phyloP scores from a whole-genome alignment of 75 land plant genomes.

The Selaginella moellendorffii region DNA sequence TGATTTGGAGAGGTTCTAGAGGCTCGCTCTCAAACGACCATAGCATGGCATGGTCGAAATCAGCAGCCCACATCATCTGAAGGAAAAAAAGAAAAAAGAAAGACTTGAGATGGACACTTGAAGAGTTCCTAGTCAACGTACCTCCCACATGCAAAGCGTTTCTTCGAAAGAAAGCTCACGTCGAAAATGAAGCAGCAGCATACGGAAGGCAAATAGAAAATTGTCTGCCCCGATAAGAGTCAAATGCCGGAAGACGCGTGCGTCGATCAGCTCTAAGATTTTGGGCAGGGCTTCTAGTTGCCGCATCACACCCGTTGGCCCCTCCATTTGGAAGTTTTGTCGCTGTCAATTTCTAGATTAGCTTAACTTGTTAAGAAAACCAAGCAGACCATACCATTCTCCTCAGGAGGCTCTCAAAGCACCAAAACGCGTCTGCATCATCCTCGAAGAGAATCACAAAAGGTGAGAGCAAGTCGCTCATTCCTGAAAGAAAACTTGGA shows the following conservation, averaged over 20 bases:
- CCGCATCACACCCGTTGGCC: constrained; percentile 78
- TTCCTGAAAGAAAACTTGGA: constrained; percentile 34
- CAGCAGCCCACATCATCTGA: constrained; percentile 99
- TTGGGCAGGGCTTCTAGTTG: constrained; percentile 62
- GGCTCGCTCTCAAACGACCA: constrained; percentile 40
- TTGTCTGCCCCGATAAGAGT: constrained; percentile 65
- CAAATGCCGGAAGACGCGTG: constrained; percentile 50
- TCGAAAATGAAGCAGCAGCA: constrained; percentile 76
- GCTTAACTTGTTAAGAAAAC: too few relatives aligned
- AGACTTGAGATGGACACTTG: not conserved
- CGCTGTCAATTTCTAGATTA: constrained; percentile 37
- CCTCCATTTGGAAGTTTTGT: constrained; percentile 82
- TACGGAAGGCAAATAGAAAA: constrained; percentile 83
- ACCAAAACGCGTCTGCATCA: constrained; percentile 92
- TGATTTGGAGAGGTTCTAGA: constrained; percentile 45
- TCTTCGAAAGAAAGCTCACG: constrained; percentile 74
- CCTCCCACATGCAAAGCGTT: constrained; percentile 91
- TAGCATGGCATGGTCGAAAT: constrained; percentile 53
- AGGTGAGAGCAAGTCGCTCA: constrained; percentile 89
- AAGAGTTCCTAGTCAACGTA: constrained; percentile 26
- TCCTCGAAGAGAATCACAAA: constrained; percentile 75
- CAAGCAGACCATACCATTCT: constrained; percentile 76
- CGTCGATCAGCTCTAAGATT: constrained; percentile 60
- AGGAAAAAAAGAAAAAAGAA: constrained; percentile 4
- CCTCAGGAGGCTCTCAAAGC: constrained; percentile 83